phyloP scores from a whole-genome alignment of 2,329 filamentous ascomycete species.

The Didymella pomorum region DNA sequence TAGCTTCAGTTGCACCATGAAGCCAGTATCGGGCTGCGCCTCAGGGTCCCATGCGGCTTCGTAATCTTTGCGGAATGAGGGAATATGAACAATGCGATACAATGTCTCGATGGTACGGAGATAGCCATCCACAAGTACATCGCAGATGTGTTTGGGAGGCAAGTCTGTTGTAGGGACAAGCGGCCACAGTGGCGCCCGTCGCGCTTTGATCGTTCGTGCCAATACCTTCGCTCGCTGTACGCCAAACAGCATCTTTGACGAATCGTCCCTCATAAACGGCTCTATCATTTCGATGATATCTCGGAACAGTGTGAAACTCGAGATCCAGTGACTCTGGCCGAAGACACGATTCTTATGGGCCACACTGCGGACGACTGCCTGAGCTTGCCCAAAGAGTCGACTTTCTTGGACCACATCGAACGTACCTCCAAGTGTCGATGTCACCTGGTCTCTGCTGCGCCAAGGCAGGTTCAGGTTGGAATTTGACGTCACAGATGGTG shows the following conservation, averaged over 20 bases:
- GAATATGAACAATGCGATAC: constrained; percentile 62
- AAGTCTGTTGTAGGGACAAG: constrained; percentile 54
- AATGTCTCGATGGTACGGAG: constrained; percentile 58
- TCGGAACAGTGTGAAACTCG: constrained; percentile 54
- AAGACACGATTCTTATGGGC: constrained; percentile 65
- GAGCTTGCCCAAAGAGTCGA: constrained; percentile 39
- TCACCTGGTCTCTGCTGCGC: constrained; percentile 48
- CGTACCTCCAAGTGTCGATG: constrained; percentile 50
- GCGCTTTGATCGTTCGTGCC: constrained; percentile 61
- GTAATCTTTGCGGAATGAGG: constrained; percentile 59
- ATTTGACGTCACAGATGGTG: constrained; percentile 14
- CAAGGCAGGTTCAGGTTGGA: constrained; percentile 38
- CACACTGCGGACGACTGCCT: constrained; percentile 54
- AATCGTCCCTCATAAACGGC: constrained; percentile 49
- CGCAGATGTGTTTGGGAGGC: constrained; percentile 57
- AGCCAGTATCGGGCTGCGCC: constrained; percentile 49
- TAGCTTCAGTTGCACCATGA: constrained; percentile 66
- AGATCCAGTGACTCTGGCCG: constrained; percentile 67
- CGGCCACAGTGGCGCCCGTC: constrained; percentile 60
- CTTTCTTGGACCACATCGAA: constrained; percentile 56
- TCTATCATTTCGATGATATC: constrained; percentile 59
- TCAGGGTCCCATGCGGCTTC: constrained; percentile 59
- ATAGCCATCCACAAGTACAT: constrained; percentile 60
- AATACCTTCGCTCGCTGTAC: constrained; percentile 63
- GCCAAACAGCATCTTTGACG: constrained; percentile 45